A percentile compares a stretch with the other conserved stretches of the same genome.
Conservation (phyloP, 2,329 filamentous ascomycete genomes). For the Alternaria arborescens region DNA sequence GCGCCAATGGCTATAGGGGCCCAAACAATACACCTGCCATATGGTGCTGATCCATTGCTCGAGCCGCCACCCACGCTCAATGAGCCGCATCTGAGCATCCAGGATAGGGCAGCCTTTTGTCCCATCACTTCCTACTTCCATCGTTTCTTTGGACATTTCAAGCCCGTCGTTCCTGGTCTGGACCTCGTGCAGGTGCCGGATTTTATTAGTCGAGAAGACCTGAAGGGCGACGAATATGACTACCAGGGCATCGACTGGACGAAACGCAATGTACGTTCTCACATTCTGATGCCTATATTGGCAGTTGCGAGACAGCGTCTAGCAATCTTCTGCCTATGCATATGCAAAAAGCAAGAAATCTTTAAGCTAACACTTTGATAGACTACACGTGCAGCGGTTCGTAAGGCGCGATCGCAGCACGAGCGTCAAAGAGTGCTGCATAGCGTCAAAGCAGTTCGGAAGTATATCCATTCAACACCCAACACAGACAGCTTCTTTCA, state of each 20-base stretch:
- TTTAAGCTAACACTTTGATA: not conserved
- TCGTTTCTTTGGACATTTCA: constrained; percentile 23
- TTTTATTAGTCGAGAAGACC: constrained; percentile 41
- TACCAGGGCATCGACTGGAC: constrained; percentile 52
- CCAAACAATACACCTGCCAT: constrained; percentile 21
- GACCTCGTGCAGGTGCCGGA: constrained; percentile 35
- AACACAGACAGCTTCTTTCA: constrained; percentile 58
- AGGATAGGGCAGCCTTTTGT: constrained; percentile 39
- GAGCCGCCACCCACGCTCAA: constrained; percentile 35
- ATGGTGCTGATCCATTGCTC: constrained; percentile 27
- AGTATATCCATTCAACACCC: constrained; percentile 39
- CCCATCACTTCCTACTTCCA: constrained; percentile 43
- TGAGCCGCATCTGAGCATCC: constrained; percentile 41
- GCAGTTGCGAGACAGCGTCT: not conserved
- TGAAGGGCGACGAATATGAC: constrained; percentile 48
- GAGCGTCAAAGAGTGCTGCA: constrained; percentile 33
- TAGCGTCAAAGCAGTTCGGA: constrained; percentile 26
- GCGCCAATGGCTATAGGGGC: constrained; percentile 19
- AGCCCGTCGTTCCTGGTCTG: constrained; percentile 28
- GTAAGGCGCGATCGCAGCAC: constrained; percentile 34
- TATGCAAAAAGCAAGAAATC: not conserved
- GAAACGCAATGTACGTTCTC: constrained; percentile 25
- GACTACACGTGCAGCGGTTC: constrained; percentile 36
- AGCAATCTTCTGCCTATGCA: not conserved
- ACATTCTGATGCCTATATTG: not conserved